These are phyloP conservation scores for Xylaria sp. DNA, from an alignment of 2,329 filamentous ascomycete genomes.

Conservation along the genomic window DNA sequence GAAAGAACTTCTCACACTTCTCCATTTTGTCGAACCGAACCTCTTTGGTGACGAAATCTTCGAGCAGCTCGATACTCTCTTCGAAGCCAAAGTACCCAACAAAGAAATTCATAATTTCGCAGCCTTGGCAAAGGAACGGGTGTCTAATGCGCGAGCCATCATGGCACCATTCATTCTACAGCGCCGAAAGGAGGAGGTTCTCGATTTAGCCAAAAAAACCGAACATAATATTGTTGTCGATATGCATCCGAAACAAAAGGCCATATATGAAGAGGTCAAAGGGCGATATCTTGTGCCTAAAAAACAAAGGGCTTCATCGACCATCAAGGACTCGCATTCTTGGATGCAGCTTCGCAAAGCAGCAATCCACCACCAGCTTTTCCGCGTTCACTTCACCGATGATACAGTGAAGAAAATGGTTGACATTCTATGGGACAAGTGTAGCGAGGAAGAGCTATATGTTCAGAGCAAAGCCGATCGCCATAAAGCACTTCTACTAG, in stretches of 20 bases:
- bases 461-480: constrained; percentile 50
- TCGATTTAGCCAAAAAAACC: constrained; percentile 83
- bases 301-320: constrained; percentile 61
- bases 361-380: constrained; percentile 88
- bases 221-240: constrained; percentile 80
- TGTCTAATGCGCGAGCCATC: constrained; percentile 86
- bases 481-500: constrained; percentile 57
- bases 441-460: constrained; percentile 58
- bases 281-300: constrained; percentile 68
- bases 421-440: constrained; percentile 74
- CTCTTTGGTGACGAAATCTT: constrained; percentile 75
- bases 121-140: constrained; percentile 84
- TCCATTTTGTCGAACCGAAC: constrained; percentile 90
- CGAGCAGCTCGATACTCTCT: constrained; percentile 83
- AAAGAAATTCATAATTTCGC: constrained; percentile 80
- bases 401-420: constrained; percentile 77
- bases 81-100: constrained; percentile 88
- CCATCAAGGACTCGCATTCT: constrained; percentile 66
- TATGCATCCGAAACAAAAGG: constrained; percentile 73
- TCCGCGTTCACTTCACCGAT: constrained; percentile 80
- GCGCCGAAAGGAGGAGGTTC: constrained; percentile 89
- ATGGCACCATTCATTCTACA: constrained; percentile 94
- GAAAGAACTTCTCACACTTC: constrained; percentile 84
- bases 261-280: constrained; percentile 72
- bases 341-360: constrained; percentile 93